Conservation (phyloP, 164 flowering plant species). For the Vitis rotundifolia region DNA sequence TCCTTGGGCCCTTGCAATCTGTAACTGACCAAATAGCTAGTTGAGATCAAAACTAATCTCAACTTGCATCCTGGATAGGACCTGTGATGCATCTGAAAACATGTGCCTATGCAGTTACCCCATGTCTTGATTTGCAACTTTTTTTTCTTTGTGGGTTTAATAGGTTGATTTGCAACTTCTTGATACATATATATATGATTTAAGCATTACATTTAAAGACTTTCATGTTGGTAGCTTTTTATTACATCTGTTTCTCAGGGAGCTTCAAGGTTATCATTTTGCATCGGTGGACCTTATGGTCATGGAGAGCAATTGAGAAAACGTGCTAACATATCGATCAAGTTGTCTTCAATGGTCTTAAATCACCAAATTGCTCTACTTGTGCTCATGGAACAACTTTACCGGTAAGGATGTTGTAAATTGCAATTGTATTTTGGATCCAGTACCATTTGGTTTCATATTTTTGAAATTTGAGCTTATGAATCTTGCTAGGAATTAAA, state of each 20-base stretch:
- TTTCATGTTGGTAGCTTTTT: constrained; percentile 1
- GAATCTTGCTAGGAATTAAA: background rate
- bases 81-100: no score
- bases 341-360: constrained; percentile 75
- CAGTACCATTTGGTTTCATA: background rate
- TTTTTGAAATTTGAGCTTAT: background rate
- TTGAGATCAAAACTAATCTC: no score
- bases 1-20: no score
- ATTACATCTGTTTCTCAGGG: constrained; percentile 42
- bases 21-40: no score
- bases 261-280: constrained; percentile 69
- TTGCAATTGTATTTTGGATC: background rate
- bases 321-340: constrained; percentile 70
- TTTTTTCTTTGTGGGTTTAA: no score
- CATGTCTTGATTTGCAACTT: no score
- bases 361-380: constrained; percentile 85
- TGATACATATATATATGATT: background rate
- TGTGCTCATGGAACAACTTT: constrained; percentile 83
- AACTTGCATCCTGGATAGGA: no score
- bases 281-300: constrained; percentile 95
- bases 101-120: no score
- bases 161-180: no score
- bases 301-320: constrained; percentile 68
- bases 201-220: background rate
- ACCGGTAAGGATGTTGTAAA: constrained; percentile 44